These are phyloP conservation scores for Ceratobasidium sp. DNA, from an alignment of 1,284 basidiomycete species.

Conservation along the genomic window DNA sequence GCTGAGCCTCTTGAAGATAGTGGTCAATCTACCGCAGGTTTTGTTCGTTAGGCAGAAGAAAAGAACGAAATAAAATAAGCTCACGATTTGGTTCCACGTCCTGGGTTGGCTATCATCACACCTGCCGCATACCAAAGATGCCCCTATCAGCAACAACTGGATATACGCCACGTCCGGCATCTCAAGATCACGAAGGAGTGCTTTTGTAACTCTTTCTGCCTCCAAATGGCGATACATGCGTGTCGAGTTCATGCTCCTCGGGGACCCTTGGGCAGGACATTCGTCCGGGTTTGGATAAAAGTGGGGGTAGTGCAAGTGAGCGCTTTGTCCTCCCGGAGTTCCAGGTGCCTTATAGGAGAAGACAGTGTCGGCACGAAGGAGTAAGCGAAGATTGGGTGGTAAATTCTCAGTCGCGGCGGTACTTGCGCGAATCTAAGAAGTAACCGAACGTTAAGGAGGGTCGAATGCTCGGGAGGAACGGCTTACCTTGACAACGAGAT, in stretches of 20 bases:
- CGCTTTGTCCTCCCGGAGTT: neutral
- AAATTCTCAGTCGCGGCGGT: neutral
- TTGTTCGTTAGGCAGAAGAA: too few species aligned
- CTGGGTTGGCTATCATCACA: neutral
- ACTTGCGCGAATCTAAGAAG: neutral
- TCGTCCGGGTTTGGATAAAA: neutral
- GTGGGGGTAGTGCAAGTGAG: neutral
- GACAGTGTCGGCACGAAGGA: constrained; percentile 32
- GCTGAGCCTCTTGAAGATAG: neutral
- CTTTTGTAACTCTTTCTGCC: neutral
- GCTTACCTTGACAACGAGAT: too few species aligned
- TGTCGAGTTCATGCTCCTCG: neutral
- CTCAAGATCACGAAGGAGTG: neutral
- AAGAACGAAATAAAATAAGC: too few species aligned
- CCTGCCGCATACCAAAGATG: neutral
- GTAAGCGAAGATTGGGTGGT: neutral
- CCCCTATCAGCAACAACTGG: neutral
- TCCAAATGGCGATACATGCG: constrained; percentile 21
- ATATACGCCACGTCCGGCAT: constrained; percentile 24
- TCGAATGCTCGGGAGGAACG: too few species aligned
- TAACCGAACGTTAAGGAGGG: too few species aligned
- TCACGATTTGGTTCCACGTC: constrained; percentile 2
- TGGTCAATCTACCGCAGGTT: neutral
- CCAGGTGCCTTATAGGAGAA: neutral
- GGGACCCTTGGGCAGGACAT: neutral